Conservation (phyloP, 2,329 filamentous ascomycete genomes). For the Erysiphe neolycopersici region DNA sequence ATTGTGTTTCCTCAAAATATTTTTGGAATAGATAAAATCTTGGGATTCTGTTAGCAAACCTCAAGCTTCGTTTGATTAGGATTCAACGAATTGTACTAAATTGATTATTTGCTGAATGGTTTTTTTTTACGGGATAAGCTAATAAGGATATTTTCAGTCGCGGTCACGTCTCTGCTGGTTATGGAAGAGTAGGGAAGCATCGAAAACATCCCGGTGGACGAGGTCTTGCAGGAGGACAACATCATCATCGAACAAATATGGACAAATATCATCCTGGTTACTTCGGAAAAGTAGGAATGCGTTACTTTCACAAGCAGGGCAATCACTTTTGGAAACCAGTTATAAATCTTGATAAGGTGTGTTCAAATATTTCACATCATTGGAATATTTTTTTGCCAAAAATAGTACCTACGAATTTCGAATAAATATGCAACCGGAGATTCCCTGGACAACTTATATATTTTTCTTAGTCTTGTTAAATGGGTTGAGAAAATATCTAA, state of each 20-base stretch:
- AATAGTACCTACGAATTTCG: too few relatives aligned
- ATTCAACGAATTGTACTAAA: not conserved
- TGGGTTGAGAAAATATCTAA: not conserved
- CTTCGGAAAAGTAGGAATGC: conserved; percentile 93
- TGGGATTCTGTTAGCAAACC: not conserved
- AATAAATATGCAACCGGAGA: not conserved
- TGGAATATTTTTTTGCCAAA: not conserved
- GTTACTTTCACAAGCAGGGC: conserved; percentile 86
- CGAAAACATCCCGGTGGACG: conserved; percentile 67
- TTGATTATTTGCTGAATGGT: not conserved
- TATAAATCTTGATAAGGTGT: conserved; percentile 96
- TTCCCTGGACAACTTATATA: not conserved
- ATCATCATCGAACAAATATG: conserved; percentile 88
- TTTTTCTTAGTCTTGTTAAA: not conserved
- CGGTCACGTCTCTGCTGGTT: conserved; percentile 93
- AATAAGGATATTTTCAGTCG: conserved; percentile 28
- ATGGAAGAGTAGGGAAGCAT: conserved; percentile 98
- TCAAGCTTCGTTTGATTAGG: not conserved
- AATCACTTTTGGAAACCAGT: conserved; percentile 97
- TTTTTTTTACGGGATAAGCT: conserved; percentile 4
- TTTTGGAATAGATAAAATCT: not conserved
- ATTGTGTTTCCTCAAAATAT: not conserved
- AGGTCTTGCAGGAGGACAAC: conserved; percentile 93
- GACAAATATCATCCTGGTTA: conserved; percentile 95
- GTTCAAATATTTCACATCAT: conserved; percentile 6